A percentile compares a stretch with the other conserved stretches of the same genome.
phyloP scores from a whole-genome alignment of 2,329 filamentous ascomycete genomes.

The Aspergillus fijiensis region DNA sequence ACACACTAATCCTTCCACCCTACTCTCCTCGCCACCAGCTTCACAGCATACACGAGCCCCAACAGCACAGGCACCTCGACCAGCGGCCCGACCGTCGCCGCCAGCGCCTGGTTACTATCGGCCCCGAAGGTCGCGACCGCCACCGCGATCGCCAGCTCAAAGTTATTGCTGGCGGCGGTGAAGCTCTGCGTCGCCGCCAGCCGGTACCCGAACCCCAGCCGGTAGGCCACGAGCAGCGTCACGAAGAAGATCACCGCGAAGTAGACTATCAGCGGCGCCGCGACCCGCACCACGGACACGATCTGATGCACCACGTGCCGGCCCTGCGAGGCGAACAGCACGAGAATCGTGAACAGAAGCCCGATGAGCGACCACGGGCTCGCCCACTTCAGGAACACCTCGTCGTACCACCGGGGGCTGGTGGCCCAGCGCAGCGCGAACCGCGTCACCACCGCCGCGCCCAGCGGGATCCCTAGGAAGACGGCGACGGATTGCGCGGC shows the following conservation, averaged over 20 bases:
- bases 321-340: slow-evolving; percentile 82
- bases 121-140: slow-evolving; percentile 78
- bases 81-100: slow-evolving; percentile 78
- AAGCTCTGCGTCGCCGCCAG: slow-evolving; percentile 76
- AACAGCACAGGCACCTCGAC: slow-evolving; percentile 84
- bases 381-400: slow-evolving; percentile 66
- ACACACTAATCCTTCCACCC: slow-evolving; percentile 17
- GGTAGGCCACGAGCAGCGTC: slow-evolving; percentile 62
- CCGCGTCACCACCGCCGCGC: slow-evolving; percentile 74
- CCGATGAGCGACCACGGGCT: slow-evolving; percentile 78
- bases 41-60: slow-evolving; percentile 71
- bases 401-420: slow-evolving; percentile 63
- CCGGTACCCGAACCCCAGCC: slow-evolving; percentile 72
- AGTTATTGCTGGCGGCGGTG: slow-evolving; percentile 89
- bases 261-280: slow-evolving; percentile 78
- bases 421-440: slow-evolving; percentile 56
- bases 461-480: slow-evolving; percentile 82
- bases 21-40: slow-evolving; percentile 28
- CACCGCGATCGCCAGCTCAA: slow-evolving; percentile 87
- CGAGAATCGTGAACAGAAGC: slow-evolving; percentile 80
- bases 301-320: slow-evolving; percentile 76
- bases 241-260: slow-evolving; percentile 72
- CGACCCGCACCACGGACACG: slow-evolving; percentile 76
- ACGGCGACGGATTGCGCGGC: slow-evolving; percentile 80
- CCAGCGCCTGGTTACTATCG: slow-evolving; percentile 75